Conservation (phyloP, 768 basidiomycete genomes). For the Lactarius quietus region DNA sequence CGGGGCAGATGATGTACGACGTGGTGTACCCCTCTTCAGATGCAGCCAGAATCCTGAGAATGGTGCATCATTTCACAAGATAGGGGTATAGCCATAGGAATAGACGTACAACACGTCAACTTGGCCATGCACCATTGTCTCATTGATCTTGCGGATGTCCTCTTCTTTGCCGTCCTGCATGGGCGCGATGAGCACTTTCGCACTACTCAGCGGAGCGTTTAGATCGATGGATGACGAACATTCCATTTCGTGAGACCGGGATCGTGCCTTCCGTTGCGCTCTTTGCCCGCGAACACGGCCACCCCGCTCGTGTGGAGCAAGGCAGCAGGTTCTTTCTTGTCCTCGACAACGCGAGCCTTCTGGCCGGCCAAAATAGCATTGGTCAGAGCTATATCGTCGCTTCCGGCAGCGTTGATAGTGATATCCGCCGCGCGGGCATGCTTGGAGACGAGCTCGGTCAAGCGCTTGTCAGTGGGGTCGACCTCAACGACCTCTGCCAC, state of each 20-base stretch:
- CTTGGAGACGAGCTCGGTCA: constrained; percentile 2
- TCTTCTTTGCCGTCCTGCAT: constrained; percentile 11
- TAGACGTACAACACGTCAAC: constrained; percentile 15
- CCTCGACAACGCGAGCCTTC: constrained; percentile 9
- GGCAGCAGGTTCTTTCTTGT: not conserved
- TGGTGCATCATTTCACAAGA: not conserved
- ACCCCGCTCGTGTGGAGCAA: constrained; percentile 19
- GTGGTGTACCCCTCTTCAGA: constrained; percentile 3
- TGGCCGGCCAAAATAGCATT: constrained; percentile 11
- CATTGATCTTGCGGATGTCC: constrained; percentile 17
- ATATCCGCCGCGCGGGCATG: constrained; percentile 10
- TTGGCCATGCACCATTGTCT: constrained; percentile 16
- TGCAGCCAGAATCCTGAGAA: not conserved
- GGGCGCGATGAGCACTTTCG: not conserved
- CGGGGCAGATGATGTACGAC: constrained; percentile 14
- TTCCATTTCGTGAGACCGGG: constrained; percentile 8
- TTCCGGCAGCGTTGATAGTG: constrained; percentile 13
- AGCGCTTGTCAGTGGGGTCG: constrained; percentile 8
- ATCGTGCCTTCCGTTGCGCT: constrained; percentile 11
- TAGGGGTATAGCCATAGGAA: not conserved
- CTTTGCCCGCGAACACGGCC: constrained; percentile 6
- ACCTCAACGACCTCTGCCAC: constrained; percentile 9
- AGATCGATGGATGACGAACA: not conserved
- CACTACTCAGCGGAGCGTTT: not conserved
- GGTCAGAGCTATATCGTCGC: constrained; percentile 4